phyloP scores from a whole-genome alignment of 495 filamentous ascomycete species.

The Talaromyces adpressus region DNA sequence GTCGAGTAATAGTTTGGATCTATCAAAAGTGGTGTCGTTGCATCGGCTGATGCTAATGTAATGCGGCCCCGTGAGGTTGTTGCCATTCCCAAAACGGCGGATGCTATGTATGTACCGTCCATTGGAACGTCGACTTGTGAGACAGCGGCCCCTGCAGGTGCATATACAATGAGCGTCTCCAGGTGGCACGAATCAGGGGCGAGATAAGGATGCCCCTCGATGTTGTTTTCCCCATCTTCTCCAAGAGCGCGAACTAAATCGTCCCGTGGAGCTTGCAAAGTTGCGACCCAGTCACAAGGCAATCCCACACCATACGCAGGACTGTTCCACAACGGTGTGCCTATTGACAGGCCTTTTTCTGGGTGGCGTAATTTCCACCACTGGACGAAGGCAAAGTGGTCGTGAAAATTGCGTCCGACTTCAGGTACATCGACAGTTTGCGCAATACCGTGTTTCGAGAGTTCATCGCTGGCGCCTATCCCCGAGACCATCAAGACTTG shows the following conservation, averaged over 20 bases:
- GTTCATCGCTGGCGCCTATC: constrained; percentile 21
- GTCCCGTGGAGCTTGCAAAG: background rate
- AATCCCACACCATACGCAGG: background rate
- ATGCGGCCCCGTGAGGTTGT: constrained; percentile 14
- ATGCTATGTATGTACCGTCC: constrained; percentile 4
- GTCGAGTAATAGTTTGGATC: constrained; percentile 18
- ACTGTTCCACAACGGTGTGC: background rate
- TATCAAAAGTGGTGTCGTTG: constrained; percentile 13
- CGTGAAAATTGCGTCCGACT: constrained; percentile 29
- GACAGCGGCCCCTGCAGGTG: background rate
- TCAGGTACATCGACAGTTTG: constrained; percentile 18
- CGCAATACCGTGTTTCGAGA: constrained; percentile 19
- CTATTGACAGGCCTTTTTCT: background rate
- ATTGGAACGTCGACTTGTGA: background rate
- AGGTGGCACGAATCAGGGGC: background rate
- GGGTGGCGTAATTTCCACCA: background rate
- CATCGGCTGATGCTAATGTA: constrained; percentile 15
- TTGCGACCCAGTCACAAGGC: background rate
- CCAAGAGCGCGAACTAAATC: background rate
- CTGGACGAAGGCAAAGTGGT: constrained; percentile 19
- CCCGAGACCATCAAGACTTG: constrained; percentile 34
- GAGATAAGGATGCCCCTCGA: background rate
- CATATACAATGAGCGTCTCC: background rate
- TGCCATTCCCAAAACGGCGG: constrained; percentile 1
- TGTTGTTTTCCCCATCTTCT: background rate